These are phyloP conservation scores for Eucalyptus cloeziana DNA, from an alignment of 345 rosid genomes.

Conservation along the genomic window DNA sequence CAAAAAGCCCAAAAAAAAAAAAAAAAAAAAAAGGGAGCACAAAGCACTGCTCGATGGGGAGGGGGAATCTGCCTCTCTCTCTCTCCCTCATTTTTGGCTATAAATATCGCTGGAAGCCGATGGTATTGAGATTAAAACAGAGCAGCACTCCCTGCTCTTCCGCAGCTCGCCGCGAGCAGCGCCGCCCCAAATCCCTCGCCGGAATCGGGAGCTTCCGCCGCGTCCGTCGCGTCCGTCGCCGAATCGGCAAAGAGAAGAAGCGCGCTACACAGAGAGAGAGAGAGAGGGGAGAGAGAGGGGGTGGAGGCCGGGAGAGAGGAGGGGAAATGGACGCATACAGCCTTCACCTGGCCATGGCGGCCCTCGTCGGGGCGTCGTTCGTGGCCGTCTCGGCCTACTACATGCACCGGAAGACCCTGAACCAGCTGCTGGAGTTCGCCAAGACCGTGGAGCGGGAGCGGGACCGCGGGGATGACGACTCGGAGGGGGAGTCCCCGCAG, in stretches of 20 bases:
- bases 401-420: conserved; percentile 92
- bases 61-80: background rate
- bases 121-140: background rate
- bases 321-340: conserved; percentile 61
- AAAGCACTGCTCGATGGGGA: background rate
- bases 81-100: background rate
- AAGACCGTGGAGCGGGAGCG: conserved; percentile 58
- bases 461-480: conserved; percentile 11
- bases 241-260: background rate
- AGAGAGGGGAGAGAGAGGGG: background rate
- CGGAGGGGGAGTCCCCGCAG: conserved; percentile 44
- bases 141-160: background rate
- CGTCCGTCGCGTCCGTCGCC: background rate
- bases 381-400: conserved; percentile 88
- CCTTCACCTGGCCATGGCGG: conserved; percentile 88
- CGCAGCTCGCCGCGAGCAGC: background rate
- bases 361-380: conserved; percentile 90
- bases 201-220: background rate
- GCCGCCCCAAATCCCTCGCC: background rate
- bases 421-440: conserved; percentile 84
- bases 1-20: background rate
- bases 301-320: background rate
- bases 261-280: background rate
- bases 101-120: background rate
- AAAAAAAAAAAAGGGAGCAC: background rate